Evolutionary conservation across 306 rosid genomes (phyloP), one percentile per base, ranked within the genome.

Genomic region (Vicia sativa): DNA sequence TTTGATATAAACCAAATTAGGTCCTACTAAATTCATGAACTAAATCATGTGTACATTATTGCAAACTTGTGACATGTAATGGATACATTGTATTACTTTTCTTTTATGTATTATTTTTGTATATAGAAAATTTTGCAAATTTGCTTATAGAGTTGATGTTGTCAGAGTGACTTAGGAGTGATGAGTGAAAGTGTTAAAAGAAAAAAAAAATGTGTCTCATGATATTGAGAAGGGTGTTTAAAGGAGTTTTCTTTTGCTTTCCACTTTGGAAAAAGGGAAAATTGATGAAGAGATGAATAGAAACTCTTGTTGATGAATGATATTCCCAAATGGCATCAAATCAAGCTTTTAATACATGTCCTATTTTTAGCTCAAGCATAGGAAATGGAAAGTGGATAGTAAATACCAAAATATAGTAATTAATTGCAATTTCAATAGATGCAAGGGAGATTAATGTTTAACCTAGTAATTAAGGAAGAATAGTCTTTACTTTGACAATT

Each of bases 231-330:
- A 34, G 52, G 65, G 66, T 75, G 81, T 67, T 83, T 76, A 72
- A 77, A 77, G 87, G 61, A 38, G 70, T 52, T 60, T 54, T 67
- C 84, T 74, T 86, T 75, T 80, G 82, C 75, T 80, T 80, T 74
- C 74, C 72, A 78, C 85, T 82, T 46, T 59, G 37, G 26, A 78
- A 79, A 71, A 68, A 73, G 56, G 49, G 31, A 13, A 29, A 75
- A 55, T 28, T 28, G 31, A 19, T 42, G 65, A 58, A 62, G 67
- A 39, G 49, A 52, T 78, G 70, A 74, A 77, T 56, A 56, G 79
- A 54, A 45, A 63, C 60, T 71, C 70, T 70, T 70, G 68, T 73
- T 78, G 75, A 58, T 60, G 67, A 74, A 71, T 68, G 56, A 70
- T 45, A 75, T 37, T 61, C 78, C 67, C 39, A 57, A 79, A 67